phyloP scores from a whole-genome alignment of 1,284 basidiomycete genomes.

The Cystobasidiaceae sp. region DNA sequence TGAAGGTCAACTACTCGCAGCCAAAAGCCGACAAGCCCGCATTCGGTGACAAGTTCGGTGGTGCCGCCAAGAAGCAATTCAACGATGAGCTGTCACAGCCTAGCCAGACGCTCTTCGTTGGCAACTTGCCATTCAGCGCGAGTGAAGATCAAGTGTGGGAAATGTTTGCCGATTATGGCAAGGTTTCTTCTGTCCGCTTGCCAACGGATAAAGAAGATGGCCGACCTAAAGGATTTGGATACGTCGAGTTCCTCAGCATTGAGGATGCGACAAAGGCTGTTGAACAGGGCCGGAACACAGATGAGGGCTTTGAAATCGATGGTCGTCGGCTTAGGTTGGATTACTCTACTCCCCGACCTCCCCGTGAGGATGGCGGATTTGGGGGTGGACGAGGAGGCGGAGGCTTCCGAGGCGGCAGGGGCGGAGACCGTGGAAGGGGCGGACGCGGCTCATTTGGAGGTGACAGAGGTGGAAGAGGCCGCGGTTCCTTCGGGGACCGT shows the following conservation, averaged over 20 bases:
- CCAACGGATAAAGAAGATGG: constrained; percentile 92
- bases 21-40: constrained; percentile 64
- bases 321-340: constrained; percentile 80
- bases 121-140: constrained; percentile 76
- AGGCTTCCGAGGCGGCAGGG: constrained; percentile 43
- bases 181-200: constrained; percentile 67
- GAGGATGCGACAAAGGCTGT: constrained; percentile 78
- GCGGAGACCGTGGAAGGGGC: constrained; percentile 51
- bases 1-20: constrained; percentile 68
- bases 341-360: constrained; percentile 73
- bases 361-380: constrained; percentile 51
- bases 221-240: constrained; percentile 90
- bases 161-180: constrained; percentile 82
- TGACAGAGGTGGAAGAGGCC: constrained; percentile 42
- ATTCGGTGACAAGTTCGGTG: constrained; percentile 54
- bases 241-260: constrained; percentile 84
- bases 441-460: constrained; percentile 47
- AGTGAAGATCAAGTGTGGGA: constrained; percentile 87
- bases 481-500: constrained; percentile 43
- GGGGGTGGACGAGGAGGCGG: constrained; percentile 44
- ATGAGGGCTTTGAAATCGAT: constrained; percentile 69
- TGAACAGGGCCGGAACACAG: constrained; percentile 50
- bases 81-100: constrained; percentile 56
- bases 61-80: constrained; percentile 46
- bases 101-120: constrained; percentile 77